Evolutionary conservation across 345 rosid species (phyloP).

Genomic region (Citrus mangshanensis): DNA sequence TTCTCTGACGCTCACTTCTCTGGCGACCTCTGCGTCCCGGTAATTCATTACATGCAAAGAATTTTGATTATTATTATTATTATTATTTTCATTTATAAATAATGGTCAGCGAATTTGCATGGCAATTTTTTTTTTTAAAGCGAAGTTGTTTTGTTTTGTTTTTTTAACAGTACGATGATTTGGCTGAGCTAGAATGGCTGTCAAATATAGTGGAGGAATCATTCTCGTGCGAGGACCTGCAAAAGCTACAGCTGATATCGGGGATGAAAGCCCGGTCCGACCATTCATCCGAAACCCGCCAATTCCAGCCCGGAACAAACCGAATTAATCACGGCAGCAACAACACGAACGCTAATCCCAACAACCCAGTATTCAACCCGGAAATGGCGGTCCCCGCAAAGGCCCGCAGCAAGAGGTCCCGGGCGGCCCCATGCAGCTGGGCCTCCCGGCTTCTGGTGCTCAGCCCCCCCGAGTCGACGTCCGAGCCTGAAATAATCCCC

Average conservation of each 20-base stretch:
- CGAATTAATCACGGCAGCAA: not conserved
- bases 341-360: conserved; percentile 4
- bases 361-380: conserved; percentile 42
- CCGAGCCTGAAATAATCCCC: conserved; percentile 28
- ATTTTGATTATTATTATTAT: too few relatives aligned
- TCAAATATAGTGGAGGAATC: conserved; percentile 95
- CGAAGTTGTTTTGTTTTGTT: not conserved
- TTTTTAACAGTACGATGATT: conserved; percentile 63
- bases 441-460: conserved; percentile 70
- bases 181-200: conserved; percentile 97
- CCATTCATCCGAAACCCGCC: conserved; percentile 37
- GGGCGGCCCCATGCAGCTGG: conserved; percentile 81
- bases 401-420: conserved; percentile 94
- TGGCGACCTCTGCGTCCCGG: conserved; percentile 89
- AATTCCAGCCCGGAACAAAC: conserved; percentile 24
- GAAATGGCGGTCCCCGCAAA: conserved; percentile 84
- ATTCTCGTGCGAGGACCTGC: conserved; percentile 83
- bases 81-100: not conserved
- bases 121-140: conserved; percentile 12
- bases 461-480: conserved; percentile 31
- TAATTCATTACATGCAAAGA: conserved; percentile 28
- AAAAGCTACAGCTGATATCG: conserved; percentile 75
- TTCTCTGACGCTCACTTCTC: conserved; percentile 46
- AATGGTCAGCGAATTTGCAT: conserved; percentile 8
- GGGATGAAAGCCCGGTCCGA: conserved; percentile 64